Evolutionary conservation across 345 rosid species (phyloP).

Genomic region (Brassica nigra): DNA sequence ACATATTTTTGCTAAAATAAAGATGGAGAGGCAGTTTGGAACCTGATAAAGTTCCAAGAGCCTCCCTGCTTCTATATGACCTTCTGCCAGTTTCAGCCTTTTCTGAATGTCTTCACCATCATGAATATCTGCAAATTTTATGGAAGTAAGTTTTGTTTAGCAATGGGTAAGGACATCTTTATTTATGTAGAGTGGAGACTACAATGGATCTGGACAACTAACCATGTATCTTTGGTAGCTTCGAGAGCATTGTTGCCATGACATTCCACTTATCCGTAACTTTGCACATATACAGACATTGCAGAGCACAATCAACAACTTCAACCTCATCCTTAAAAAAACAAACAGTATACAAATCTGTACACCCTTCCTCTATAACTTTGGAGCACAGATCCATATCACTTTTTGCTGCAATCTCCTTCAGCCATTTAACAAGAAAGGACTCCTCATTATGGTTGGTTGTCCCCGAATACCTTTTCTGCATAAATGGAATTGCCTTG

Average conservation of each 20-base stretch:
- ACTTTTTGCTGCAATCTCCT: conserved; percentile 73
- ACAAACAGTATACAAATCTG: conserved; percentile 49
- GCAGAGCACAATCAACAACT: conserved; percentile 78
- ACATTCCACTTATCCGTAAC: conserved; percentile 81
- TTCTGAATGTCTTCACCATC: conserved; percentile 52
- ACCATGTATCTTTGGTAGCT: conserved; percentile 81
- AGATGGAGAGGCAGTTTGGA: too few relatives aligned
- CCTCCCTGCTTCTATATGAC: conserved; percentile 93
- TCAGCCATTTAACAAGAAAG: conserved; percentile 86
- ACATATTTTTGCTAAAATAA: conserved; percentile 1
- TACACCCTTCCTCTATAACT: conserved; percentile 87
- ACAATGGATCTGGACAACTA: conserved; percentile 28
- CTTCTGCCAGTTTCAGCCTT: conserved; percentile 73
- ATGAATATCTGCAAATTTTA: conserved; percentile 49
- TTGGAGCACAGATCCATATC: conserved; percentile 71
- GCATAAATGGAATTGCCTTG: conserved; percentile 82
- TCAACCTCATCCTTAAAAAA: conserved; percentile 75
- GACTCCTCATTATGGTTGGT: conserved; percentile 50
- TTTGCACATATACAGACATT: conserved; percentile 74
- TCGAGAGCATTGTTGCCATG: conserved; percentile 79
- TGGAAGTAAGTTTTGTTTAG: conserved; percentile 33
- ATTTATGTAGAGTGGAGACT: background rate
- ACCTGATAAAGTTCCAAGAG: conserved; percentile 89
- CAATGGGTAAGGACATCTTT: conserved; percentile 5
- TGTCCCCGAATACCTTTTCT: conserved; percentile 46